phyloP scores from a whole-genome alignment of 2,329 filamentous ascomycete species.

The Ilyonectria destructans region DNA sequence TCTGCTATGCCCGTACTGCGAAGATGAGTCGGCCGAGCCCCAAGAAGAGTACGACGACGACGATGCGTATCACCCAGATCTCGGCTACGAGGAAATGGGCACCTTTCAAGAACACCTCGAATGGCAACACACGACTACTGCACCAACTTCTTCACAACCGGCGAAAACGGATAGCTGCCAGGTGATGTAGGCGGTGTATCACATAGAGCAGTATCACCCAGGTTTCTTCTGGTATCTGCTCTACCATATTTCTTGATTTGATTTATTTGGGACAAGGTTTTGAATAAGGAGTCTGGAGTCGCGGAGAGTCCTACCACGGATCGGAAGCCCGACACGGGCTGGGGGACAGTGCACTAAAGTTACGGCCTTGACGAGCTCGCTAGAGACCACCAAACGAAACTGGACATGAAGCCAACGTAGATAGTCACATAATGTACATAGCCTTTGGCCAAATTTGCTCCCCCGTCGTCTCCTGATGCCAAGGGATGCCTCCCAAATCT shows the following conservation, averaged over 20 bases:
- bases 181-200: constrained; percentile 59
- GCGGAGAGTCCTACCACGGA: constrained; percentile 13
- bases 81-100: constrained; percentile 67
- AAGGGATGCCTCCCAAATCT: constrained; percentile 17
- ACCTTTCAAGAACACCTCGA: constrained; percentile 70
- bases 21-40: constrained; percentile 64
- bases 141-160: constrained; percentile 56
- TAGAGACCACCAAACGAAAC: constrained; percentile 30
- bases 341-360: constrained; percentile 27
- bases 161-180: constrained; percentile 58
- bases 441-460: constrained; percentile 22
- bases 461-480: constrained; percentile 15
- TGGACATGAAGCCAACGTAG: constrained; percentile 35
- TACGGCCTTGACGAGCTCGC: constrained; percentile 40
- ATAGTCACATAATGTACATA: constrained; percentile 47
- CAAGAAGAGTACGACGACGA: constrained; percentile 66
- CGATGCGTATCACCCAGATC: constrained; percentile 64
- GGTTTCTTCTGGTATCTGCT: background rate
- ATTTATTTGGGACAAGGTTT: constrained; percentile 7
- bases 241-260: background rate
- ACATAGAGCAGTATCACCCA: background rate
- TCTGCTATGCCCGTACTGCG: constrained; percentile 71
- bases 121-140: constrained; percentile 67
- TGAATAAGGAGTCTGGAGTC: constrained; percentile 47
- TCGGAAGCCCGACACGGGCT: constrained; percentile 13